Evolutionary conservation across 1,284 basidiomycete species (phyloP), one percentile per base, ranked within the genome.

Genomic region (Sparassis latifolia): DNA sequence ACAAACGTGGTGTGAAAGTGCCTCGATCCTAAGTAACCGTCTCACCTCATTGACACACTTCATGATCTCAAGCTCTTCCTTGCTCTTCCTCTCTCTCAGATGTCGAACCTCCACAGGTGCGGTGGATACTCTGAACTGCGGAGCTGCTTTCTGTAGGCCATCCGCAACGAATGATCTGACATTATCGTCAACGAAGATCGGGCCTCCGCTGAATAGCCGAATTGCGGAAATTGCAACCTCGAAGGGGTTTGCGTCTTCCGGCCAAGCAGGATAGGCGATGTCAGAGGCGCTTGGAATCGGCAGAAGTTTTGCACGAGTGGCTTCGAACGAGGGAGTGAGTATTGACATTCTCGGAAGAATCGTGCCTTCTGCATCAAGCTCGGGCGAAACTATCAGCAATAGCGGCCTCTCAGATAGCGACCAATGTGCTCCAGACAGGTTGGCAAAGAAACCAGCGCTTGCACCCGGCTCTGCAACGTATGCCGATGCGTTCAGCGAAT

Each of bases 381-480:
- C 54, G 2, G 86, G 77, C 5, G 76, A 73, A 45, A 93, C 61
- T 45, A 88, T 74, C 35, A 92, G 68, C 4, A 94, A 69, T 31
- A 93, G 74, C 0, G 89, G 89, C 1, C 90, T 76, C 66, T 93
- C 91, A 5, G 86, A 88, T 29, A 87, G 74, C 44, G 62, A 59
- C 92, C 91, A 93, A 12, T 76, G 59, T 0, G 71, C 57, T 2
- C 62, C 62, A 20, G 88, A 86, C 46, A 89, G 70, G 58, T 91
- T 91, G 35, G 75, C 78, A 60, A 80, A 92, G 72, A 82, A 94
- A 2, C 74, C 68, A 0, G 83, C 80, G 48, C 75, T 86, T 3
- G 88, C 76, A 0, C 86, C 82, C 6, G 89, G 88, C 64, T 92
- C 89, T 5, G 84, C 78, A 42, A 92, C 76, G 60, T 86, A 89